Conservation (phyloP, 225 moss, liverwort and hornwort species). For the Antitrichia curtipendula region DNA sequence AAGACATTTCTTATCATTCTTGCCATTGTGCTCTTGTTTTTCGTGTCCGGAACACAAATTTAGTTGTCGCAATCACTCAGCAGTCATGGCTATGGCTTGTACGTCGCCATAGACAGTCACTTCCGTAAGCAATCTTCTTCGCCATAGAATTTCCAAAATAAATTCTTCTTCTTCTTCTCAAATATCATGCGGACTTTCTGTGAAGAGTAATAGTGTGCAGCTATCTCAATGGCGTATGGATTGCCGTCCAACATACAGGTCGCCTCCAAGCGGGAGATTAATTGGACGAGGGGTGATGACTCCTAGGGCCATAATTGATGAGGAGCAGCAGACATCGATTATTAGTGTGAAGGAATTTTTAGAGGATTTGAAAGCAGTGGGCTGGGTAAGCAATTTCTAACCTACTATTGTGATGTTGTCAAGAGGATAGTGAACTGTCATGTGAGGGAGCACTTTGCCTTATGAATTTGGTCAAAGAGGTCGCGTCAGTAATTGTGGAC, state of each 20-base stretch:
- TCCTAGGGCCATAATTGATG: background rate
- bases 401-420: background rate
- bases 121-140: background rate
- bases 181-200: background rate
- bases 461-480: background rate
- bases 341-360: slow-evolving; percentile 25
- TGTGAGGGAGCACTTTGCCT: background rate
- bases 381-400: slow-evolving; percentile 13
- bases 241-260: background rate
- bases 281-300: background rate
- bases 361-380: slow-evolving; percentile 34
- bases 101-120: background rate
- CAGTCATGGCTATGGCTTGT: slow-evolving; percentile 15
- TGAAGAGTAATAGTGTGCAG: background rate
- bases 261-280: background rate
- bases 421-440: background rate
- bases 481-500: background rate
- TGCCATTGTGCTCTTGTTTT: background rate
- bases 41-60: background rate
- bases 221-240: background rate
- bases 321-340: background rate
- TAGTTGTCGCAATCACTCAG: background rate
- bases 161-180: background rate
- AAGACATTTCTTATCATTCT: background rate
- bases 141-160: background rate